phyloP scores from a whole-genome alignment of 208 protist species.

The Trypanosoma avium region DNA sequence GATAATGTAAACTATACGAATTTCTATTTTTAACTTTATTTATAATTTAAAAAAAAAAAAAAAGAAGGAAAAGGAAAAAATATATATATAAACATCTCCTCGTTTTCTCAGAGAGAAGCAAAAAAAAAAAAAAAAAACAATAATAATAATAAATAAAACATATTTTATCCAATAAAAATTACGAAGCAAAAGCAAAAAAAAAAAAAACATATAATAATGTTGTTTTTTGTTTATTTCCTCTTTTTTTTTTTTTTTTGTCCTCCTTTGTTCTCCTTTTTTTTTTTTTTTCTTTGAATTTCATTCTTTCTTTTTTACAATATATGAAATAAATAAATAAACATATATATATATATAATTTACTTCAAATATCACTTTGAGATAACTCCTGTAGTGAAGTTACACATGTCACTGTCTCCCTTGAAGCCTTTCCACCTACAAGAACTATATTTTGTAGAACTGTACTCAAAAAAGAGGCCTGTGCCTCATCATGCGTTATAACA shows the following conservation, averaged over 20 bases:
- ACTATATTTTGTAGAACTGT: slow-evolving; percentile 66
- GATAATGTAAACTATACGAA: no score
- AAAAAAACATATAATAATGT: no score
- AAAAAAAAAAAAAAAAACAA: no score
- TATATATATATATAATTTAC: background rate
- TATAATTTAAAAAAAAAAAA: background rate
- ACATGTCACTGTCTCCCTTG: slow-evolving; percentile 39
- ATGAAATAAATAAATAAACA: background rate
- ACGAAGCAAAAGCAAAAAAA: no score
- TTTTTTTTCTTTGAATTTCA: background rate
- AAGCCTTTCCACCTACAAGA: slow-evolving; percentile 35
- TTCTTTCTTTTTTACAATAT: background rate
- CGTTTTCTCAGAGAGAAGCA: no score
- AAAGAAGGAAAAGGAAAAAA: no score
- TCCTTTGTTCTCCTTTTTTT: no score
- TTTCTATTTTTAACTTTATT: background rate
- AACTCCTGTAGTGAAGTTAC: slow-evolving; percentile 16
- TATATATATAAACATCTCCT: no score
- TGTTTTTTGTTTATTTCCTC: no score
- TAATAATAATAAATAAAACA: no score
- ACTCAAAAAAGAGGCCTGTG: slow-evolving; percentile 60
- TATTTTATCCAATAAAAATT: no score
- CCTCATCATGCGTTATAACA: slow-evolving; percentile 54
- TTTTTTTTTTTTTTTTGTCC: no score
- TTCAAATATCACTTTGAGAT: background rate